These are phyloP conservation scores for Diaporthe destruens DNA, from an alignment of 2,329 filamentous ascomycete species.

Conservation along the genomic window DNA sequence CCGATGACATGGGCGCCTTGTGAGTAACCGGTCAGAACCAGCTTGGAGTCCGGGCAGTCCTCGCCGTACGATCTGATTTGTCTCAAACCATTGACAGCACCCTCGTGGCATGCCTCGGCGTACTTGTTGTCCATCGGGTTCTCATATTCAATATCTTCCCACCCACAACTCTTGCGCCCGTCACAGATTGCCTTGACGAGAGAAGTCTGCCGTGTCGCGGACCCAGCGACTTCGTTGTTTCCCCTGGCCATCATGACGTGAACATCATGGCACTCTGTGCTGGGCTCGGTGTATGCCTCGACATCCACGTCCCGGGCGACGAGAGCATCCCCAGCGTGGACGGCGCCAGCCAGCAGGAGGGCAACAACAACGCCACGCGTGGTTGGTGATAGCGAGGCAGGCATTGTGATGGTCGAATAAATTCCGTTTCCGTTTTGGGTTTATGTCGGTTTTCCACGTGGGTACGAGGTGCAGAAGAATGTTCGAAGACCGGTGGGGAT, in stretches of 20 bases:
- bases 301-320: neutral
- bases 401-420: neutral
- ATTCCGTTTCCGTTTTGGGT: neutral
- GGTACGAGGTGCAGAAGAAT: slow-evolving; percentile 28
- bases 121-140: slow-evolving; percentile 23
- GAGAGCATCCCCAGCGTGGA: neutral
- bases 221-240: slow-evolving; percentile 29
- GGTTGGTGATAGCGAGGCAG: slow-evolving; percentile 19
- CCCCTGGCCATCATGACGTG: slow-evolving; percentile 32
- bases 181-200: slow-evolving; percentile 24
- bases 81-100: slow-evolving; percentile 20
- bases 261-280: slow-evolving; percentile 22
- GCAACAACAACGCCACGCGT: slow-evolving; percentile 13
- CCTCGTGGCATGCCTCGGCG: slow-evolving; percentile 15
- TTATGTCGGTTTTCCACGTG: neutral
- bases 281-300: slow-evolving; percentile 18
- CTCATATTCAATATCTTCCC: slow-evolving; percentile 27
- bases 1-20: slow-evolving; percentile 33
- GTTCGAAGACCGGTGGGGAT: slow-evolving; percentile 20
- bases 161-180: slow-evolving; percentile 27
- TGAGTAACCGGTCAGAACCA: slow-evolving; percentile 29
- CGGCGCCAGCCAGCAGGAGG: slow-evolving; percentile 13
- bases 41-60: slow-evolving; percentile 23
- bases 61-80: slow-evolving; percentile 26
- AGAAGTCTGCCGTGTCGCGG: neutral